Percentiles rank a stretch among this genome's conserved stretches.
Conservation (phyloP, 208 protist species). For the Endotrypanum monterogeii region DNA sequence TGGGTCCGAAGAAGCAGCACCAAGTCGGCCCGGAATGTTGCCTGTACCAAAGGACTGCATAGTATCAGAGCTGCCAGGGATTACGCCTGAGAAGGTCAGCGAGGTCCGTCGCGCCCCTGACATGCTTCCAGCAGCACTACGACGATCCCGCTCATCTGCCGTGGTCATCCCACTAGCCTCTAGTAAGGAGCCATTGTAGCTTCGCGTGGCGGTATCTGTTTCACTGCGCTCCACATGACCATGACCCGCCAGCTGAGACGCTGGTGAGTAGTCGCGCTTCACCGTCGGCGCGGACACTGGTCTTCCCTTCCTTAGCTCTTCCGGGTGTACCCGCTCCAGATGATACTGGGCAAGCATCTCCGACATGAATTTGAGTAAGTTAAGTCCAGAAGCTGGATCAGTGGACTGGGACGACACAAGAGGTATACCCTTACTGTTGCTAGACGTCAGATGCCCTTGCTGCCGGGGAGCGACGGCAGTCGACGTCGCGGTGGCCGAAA, state of each 20-base stretch:
- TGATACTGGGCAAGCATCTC: constrained; percentile 40
- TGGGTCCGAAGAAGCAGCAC: neutral
- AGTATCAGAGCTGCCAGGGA: neutral
- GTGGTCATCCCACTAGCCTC: neutral
- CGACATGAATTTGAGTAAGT: constrained; percentile 80
- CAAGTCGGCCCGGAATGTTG: too few relatives aligned
- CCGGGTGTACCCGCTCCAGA: constrained; percentile 10
- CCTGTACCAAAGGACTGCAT: neutral
- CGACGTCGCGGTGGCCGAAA: neutral
- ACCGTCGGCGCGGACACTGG: constrained; percentile 23
- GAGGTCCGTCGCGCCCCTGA: neutral
- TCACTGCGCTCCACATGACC: neutral
- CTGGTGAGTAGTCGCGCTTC: neutral
- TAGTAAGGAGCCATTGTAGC: neutral
- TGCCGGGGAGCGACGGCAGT: neutral
- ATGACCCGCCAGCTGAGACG: neutral
- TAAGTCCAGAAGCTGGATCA: constrained; percentile 29
- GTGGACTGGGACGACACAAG: neutral
- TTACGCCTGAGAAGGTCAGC: neutral
- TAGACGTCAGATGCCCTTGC: neutral
- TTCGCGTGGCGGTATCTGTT: neutral
- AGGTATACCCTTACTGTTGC: neutral
- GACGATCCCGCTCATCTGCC: neutral
- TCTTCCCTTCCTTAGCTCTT: neutral
- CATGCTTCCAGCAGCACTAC: neutral